These are phyloP conservation scores for Phytophthora meadii DNA, from an alignment of 352 stramenopile genomes.

Conservation along the genomic window DNA sequence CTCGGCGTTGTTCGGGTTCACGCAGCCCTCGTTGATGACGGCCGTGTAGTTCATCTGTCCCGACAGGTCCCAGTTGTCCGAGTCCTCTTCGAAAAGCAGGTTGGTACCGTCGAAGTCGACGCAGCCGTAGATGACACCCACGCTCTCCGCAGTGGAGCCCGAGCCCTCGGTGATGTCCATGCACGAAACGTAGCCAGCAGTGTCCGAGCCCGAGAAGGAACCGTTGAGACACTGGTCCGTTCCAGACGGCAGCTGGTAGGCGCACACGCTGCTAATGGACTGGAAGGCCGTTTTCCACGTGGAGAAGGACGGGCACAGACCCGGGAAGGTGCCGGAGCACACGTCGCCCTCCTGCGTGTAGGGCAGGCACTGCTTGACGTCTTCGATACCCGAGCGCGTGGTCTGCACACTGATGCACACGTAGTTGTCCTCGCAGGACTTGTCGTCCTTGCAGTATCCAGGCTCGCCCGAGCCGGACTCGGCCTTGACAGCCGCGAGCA, in stretches of 20 bases:
- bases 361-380: constrained; percentile 84
- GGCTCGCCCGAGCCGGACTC: constrained; percentile 53
- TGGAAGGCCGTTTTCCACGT: constrained; percentile 70
- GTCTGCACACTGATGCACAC: constrained; percentile 81
- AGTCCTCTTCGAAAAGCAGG: constrained; percentile 60
- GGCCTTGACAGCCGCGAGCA: constrained; percentile 36
- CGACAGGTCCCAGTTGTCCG: constrained; percentile 60
- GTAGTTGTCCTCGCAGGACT: constrained; percentile 62
- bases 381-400: constrained; percentile 64
- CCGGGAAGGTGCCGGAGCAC: constrained; percentile 62
- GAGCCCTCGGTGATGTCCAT: constrained; percentile 50
- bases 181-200: constrained; percentile 41
- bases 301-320: constrained; percentile 78
- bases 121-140: constrained; percentile 80
- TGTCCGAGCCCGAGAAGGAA: constrained; percentile 33
- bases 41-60: constrained; percentile 66
- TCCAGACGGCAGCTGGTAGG: constrained; percentile 63
- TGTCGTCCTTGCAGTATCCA: constrained; percentile 69
- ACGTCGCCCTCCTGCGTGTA: constrained; percentile 53
- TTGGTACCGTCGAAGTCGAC: constrained; percentile 75
- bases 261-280: constrained; percentile 75
- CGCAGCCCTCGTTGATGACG: constrained; percentile 60
- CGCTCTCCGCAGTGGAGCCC: constrained; percentile 29
- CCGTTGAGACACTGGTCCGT: constrained; percentile 53
- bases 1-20: constrained; percentile 65